Percentiles rank a stretch among this genome's conserved stretches.
These are phyloP conservation scores for Paecilomyces formosus DNA, from an alignment of 2,329 filamentous ascomycete genomes.

Conservation along the genomic window DNA sequence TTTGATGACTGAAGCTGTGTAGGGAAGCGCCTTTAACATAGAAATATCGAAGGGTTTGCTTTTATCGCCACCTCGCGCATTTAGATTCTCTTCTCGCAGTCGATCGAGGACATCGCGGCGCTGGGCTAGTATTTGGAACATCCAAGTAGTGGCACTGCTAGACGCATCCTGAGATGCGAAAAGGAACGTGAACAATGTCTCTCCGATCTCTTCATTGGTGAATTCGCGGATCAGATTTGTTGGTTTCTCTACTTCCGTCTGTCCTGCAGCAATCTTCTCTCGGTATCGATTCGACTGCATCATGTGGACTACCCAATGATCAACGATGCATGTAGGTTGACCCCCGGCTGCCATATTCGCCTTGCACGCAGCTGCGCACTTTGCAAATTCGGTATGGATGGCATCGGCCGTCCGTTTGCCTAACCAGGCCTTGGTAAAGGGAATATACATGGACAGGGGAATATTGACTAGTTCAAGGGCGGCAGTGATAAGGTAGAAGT, in stretches of 20 bases:
- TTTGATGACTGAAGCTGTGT: constrained; percentile 85
- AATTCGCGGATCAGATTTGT: constrained; percentile 76
- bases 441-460: constrained; percentile 70
- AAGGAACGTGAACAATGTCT: constrained; percentile 92
- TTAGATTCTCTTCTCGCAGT: constrained; percentile 83
- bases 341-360: constrained; percentile 84
- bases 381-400: constrained; percentile 80
- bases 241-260: constrained; percentile 68
- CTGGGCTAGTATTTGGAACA: constrained; percentile 91
- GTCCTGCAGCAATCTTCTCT: constrained; percentile 66
- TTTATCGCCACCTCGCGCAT: constrained; percentile 65
- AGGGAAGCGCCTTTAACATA: constrained; percentile 77
- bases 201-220: constrained; percentile 81
- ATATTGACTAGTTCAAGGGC: constrained; percentile 97
- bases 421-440: constrained; percentile 93
- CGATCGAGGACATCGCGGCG: constrained; percentile 83
- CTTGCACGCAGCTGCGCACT: constrained; percentile 89
- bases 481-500: constrained; percentile 94
- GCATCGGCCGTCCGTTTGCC: constrained; percentile 93
- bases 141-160: constrained; percentile 85
- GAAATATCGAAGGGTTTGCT: constrained; percentile 69
- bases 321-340: constrained; percentile 84
- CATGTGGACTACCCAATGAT: constrained; percentile 87
- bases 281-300: constrained; percentile 76
- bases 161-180: constrained; percentile 98